A percentile compares a stretch with the other conserved stretches of the same genome.
These are phyloP conservation scores for Talaromyces trachyspermus DNA, from an alignment of 495 filamentous ascomycete species.

Conservation along the genomic window DNA sequence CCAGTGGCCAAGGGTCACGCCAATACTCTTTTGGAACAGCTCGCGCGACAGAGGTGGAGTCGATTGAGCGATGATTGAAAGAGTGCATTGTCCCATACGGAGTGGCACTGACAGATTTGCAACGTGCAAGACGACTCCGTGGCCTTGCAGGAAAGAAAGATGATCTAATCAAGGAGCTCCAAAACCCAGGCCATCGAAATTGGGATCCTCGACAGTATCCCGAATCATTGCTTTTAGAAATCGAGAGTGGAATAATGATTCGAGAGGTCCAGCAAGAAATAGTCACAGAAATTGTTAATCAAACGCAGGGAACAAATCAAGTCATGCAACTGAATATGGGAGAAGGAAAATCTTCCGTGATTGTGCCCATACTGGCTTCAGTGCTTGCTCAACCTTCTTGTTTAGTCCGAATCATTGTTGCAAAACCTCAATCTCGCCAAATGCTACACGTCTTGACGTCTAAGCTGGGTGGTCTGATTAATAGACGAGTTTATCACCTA, in stretches of 20 bases:
- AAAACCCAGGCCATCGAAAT: slow-evolving; percentile 42
- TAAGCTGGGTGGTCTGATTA: slow-evolving; percentile 49
- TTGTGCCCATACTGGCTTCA: slow-evolving; percentile 52
- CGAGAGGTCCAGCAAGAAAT: slow-evolving; percentile 51
- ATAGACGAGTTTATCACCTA: slow-evolving; percentile 46
- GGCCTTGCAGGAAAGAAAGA: not conserved
- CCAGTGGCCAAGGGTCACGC: slow-evolving; percentile 15
- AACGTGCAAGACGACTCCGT: slow-evolving; percentile 24
- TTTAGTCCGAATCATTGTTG: slow-evolving; percentile 52
- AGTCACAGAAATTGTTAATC: slow-evolving; percentile 45
- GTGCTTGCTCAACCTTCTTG: slow-evolving; percentile 41
- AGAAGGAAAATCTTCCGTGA: slow-evolving; percentile 61
- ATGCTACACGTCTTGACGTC: slow-evolving; percentile 47
- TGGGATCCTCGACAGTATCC: slow-evolving; percentile 42
- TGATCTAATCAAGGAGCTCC: slow-evolving; percentile 42
- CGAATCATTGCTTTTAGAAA: slow-evolving; percentile 51
- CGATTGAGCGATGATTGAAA: slow-evolving; percentile 12
- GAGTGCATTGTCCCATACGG: slow-evolving; percentile 17
- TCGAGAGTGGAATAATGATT: slow-evolving; percentile 54
- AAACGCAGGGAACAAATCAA: slow-evolving; percentile 29
- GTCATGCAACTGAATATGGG: slow-evolving; percentile 68
- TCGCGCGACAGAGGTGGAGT: slow-evolving; percentile 13
- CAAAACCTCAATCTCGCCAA: slow-evolving; percentile 51
- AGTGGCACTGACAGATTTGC: slow-evolving; percentile 23
- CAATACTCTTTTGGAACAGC: slow-evolving; percentile 17